Evolutionary conservation across 768 basidiomycete species (phyloP).

Genomic region (Ephemerocybe angulata): DNA sequence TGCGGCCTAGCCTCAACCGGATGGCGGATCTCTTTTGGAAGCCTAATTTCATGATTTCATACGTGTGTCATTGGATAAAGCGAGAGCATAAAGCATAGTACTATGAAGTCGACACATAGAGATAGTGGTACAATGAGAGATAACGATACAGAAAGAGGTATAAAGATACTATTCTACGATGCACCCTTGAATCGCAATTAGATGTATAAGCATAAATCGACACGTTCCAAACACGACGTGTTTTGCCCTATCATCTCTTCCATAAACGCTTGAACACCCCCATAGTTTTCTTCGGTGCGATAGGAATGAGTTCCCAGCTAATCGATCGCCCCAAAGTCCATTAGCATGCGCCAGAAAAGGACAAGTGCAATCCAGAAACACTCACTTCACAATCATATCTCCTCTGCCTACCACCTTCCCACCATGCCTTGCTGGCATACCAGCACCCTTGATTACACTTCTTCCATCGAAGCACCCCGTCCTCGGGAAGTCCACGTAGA

Average conservation of each 20-base stretch:
- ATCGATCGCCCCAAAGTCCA: background rate
- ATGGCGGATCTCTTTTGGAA: too few relatives aligned
- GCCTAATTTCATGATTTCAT: too few relatives aligned
- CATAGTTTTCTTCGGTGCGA: constrained; percentile 23
- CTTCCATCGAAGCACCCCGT: constrained; percentile 43
- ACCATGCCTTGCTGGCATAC: constrained; percentile 64
- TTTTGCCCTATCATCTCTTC: constrained; percentile 1
- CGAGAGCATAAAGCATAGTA: too few relatives aligned
- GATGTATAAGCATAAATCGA: background rate
- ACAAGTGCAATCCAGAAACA: constrained; percentile 8
- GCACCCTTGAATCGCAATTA: background rate
- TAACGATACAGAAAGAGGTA: background rate
- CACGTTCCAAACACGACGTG: background rate
- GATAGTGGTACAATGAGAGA: background rate
- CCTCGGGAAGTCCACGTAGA: constrained; percentile 52
- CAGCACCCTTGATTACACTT: constrained; percentile 51
- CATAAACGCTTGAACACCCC: constrained; percentile 28
- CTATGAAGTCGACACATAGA: background rate
- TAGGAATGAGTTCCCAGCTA: constrained; percentile 40
- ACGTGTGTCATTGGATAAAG: too few relatives aligned
- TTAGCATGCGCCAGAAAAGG: constrained; percentile 3
- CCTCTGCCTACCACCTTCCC: constrained; percentile 54
- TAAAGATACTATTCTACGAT: background rate
- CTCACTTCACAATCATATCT: constrained; percentile 61
- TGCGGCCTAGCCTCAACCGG: too few relatives aligned